These are phyloP conservation scores for Albifimbria verrucaria DNA, from an alignment of 2,329 filamentous ascomycete genomes.

Conservation along the genomic window DNA sequence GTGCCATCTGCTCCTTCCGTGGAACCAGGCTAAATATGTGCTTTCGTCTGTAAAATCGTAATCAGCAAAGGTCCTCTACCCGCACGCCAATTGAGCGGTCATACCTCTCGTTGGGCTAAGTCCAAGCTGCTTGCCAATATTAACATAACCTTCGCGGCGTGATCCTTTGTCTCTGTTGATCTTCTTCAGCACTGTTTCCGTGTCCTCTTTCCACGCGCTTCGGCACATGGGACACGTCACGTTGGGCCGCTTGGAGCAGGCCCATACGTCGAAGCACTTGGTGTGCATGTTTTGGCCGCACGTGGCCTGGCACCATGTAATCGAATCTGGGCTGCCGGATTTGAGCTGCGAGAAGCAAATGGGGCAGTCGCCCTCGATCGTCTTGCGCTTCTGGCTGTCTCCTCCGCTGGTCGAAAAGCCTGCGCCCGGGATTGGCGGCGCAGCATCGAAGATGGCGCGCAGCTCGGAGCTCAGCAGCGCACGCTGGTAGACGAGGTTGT, in stretches of 20 bases:
- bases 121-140: slow-evolving; percentile 59
- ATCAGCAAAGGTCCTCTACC: not conserved
- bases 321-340: slow-evolving; percentile 25
- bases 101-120: slow-evolving; percentile 50
- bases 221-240: slow-evolving; percentile 62
- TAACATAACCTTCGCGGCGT: slow-evolving; percentile 54
- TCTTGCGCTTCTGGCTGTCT: slow-evolving; percentile 39
- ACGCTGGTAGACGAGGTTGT: slow-evolving; percentile 57
- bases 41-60: slow-evolving; percentile 10
- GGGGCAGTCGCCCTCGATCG: slow-evolving; percentile 52
- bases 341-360: slow-evolving; percentile 53
- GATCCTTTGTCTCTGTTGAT: slow-evolving; percentile 33
- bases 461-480: slow-evolving; percentile 58
- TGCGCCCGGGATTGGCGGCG: slow-evolving; percentile 40
- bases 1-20: not conserved
- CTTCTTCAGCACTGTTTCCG: slow-evolving; percentile 38
- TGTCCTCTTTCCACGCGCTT: slow-evolving; percentile 50
- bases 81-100: not conserved
- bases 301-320: slow-evolving; percentile 49
- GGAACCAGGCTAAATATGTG: slow-evolving; percentile 11
- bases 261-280: slow-evolving; percentile 54
- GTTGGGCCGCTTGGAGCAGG: slow-evolving; percentile 36
- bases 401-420: slow-evolving; percentile 25
- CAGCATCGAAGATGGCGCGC: slow-evolving; percentile 51
- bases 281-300: slow-evolving; percentile 55